These are phyloP conservation scores for Cercospora sesami DNA, from an alignment of 2,329 filamentous ascomycete genomes.

Conservation along the genomic window DNA sequence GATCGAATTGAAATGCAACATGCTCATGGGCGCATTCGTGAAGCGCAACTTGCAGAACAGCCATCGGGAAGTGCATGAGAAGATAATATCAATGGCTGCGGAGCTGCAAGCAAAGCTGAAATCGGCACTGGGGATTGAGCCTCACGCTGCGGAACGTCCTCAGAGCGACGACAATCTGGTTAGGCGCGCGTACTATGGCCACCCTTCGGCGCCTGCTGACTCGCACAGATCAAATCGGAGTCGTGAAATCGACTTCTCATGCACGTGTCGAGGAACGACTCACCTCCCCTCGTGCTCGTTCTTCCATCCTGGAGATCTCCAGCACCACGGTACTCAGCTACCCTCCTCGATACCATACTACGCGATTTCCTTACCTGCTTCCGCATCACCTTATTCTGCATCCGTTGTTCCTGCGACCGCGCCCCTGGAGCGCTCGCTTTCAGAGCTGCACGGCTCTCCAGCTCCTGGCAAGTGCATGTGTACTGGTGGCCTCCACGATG, in stretches of 20 bases:
- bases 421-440: slow-evolving; percentile 7
- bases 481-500: slow-evolving; percentile 27
- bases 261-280: slow-evolving; percentile 21
- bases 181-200: slow-evolving; percentile 13
- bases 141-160: not conserved
- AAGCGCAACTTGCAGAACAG: slow-evolving; percentile 79
- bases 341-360: slow-evolving; percentile 10
- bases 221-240: slow-evolving; percentile 11
- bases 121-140: not conserved
- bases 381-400: slow-evolving; percentile 14
- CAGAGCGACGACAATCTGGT: slow-evolving; percentile 8
- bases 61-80: slow-evolving; percentile 68
- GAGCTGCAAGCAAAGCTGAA: slow-evolving; percentile 9
- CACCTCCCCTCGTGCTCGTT: slow-evolving; percentile 21
- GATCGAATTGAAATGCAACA: slow-evolving; percentile 77
- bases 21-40: slow-evolving; percentile 73
- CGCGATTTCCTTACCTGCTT: slow-evolving; percentile 18
- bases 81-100: slow-evolving; percentile 29
- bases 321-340: slow-evolving; percentile 6
- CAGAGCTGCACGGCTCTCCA: slow-evolving; percentile 27
- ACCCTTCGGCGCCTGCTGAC: slow-evolving; percentile 12
- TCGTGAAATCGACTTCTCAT: slow-evolving; percentile 17
- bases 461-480: slow-evolving; percentile 23
- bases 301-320: slow-evolving; percentile 22
- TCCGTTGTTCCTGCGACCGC: slow-evolving; percentile 12